phyloP scores from a whole-genome alignment of 805 yeast species.

The Candida berthetii region DNA sequence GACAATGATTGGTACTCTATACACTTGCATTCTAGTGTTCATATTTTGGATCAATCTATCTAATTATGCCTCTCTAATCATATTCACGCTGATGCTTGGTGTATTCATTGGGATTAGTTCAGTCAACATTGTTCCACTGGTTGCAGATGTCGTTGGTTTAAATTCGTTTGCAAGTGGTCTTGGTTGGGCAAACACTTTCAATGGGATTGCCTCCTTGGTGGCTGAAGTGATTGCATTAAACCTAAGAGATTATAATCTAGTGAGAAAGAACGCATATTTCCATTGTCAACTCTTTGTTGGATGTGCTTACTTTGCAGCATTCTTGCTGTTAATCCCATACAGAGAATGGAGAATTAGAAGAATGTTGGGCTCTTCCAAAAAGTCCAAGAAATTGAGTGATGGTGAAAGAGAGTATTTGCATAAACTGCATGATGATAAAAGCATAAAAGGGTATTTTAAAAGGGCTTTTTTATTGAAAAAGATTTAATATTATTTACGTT shows the following conservation, averaged over 20 bases:
- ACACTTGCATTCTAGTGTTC: slow-evolving; percentile 32
- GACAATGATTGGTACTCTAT: slow-evolving; percentile 28
- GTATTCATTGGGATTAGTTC: slow-evolving; percentile 38
- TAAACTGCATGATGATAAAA: slow-evolving; percentile 1
- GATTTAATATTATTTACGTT: too few relatives aligned
- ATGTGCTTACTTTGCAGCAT: slow-evolving; percentile 34
- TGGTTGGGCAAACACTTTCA: slow-evolving; percentile 25
- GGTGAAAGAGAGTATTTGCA: neutral
- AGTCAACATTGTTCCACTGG: slow-evolving; percentile 30
- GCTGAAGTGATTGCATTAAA: slow-evolving; percentile 53
- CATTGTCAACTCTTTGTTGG: slow-evolving; percentile 61
- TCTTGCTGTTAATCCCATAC: slow-evolving; percentile 36
- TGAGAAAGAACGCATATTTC: slow-evolving; percentile 37
- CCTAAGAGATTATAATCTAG: slow-evolving; percentile 24
- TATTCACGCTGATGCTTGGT: slow-evolving; percentile 38
- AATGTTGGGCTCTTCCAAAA: slow-evolving; percentile 22
- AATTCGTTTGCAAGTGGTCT: slow-evolving; percentile 32
- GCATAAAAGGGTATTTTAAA: slow-evolving; percentile 5
- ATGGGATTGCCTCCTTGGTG: slow-evolving; percentile 30
- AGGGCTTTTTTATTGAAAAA: slow-evolving; percentile 5
- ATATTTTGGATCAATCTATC: slow-evolving; percentile 44
- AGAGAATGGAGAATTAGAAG: slow-evolving; percentile 47
- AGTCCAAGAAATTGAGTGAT: slow-evolving; percentile 2
- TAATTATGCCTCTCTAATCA: slow-evolving; percentile 32
- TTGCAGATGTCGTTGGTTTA: slow-evolving; percentile 34